Evolutionary conservation across 2,329 filamentous ascomycete species (phyloP).

Genomic region (Clarireedia sp.): DNA sequence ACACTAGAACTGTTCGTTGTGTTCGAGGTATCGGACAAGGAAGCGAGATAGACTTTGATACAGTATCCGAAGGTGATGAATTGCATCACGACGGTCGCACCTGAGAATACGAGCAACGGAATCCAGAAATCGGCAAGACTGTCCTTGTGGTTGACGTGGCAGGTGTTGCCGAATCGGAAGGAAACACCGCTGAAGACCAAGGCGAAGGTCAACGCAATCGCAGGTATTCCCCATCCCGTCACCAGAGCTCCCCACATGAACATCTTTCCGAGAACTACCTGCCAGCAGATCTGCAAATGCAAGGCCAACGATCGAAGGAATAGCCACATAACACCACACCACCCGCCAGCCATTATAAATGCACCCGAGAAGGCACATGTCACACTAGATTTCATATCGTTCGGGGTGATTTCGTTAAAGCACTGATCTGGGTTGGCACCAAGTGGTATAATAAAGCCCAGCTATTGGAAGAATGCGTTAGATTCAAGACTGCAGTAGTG

Average conservation of each 20-base stretch:
- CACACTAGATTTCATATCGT: slow-evolving; percentile 77
- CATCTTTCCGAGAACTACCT: slow-evolving; percentile 74
- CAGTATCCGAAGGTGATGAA: slow-evolving; percentile 85
- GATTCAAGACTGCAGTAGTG: neutral
- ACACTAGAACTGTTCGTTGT: slow-evolving; percentile 60
- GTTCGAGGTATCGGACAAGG: slow-evolving; percentile 63
- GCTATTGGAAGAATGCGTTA: slow-evolving; percentile 37
- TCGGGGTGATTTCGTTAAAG: slow-evolving; percentile 81
- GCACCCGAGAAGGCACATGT: slow-evolving; percentile 85
- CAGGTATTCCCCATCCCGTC: slow-evolving; percentile 77
- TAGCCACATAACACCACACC: slow-evolving; percentile 79
- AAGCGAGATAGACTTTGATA: slow-evolving; percentile 86
- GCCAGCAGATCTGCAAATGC: slow-evolving; percentile 97
- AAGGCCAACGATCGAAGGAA: slow-evolving; percentile 85
- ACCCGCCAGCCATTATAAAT: slow-evolving; percentile 78
- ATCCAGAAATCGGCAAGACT: slow-evolving; percentile 85
- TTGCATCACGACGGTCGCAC: slow-evolving; percentile 69
- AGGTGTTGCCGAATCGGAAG: slow-evolving; percentile 82
- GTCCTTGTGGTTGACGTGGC: slow-evolving; percentile 86
- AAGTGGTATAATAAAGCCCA: slow-evolving; percentile 86
- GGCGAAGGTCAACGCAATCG: slow-evolving; percentile 65
- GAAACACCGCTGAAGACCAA: slow-evolving; percentile 85
- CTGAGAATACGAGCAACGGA: slow-evolving; percentile 72
- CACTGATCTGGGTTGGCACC: slow-evolving; percentile 74
- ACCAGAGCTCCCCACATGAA: slow-evolving; percentile 84